Conservation (phyloP, 805 yeast species). For the Cyberlindnera misumaiensis region DNA sequence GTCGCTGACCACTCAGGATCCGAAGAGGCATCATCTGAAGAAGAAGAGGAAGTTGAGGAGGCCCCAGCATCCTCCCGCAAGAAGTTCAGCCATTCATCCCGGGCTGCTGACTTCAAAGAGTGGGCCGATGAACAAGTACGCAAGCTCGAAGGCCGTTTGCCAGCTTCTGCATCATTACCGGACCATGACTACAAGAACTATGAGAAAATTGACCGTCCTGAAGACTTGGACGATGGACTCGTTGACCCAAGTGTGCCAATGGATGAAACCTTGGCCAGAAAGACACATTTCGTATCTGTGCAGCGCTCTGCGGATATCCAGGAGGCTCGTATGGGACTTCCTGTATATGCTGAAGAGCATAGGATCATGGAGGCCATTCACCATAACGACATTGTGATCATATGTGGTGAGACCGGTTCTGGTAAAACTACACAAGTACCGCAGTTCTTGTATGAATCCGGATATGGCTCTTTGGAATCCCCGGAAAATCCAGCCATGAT, state of each 20-base stretch:
- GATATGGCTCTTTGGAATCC: slow-evolving; percentile 58
- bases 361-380: slow-evolving; percentile 91
- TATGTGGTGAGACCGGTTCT: slow-evolving; percentile 98
- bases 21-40: slow-evolving; percentile 32
- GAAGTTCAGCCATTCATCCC: slow-evolving; percentile 38
- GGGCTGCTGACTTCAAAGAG: slow-evolving; percentile 64
- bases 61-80: slow-evolving; percentile 33
- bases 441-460: slow-evolving; percentile 89
- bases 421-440: slow-evolving; percentile 99
- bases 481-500: slow-evolving; percentile 84
- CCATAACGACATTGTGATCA: slow-evolving; percentile 82
- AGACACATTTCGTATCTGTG: slow-evolving; percentile 63
- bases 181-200: slow-evolving; percentile 36
- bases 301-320: slow-evolving; percentile 63
- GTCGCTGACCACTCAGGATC: slow-evolving; percentile 33
- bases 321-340: slow-evolving; percentile 59
- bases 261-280: slow-evolving; percentile 41
- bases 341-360: slow-evolving; percentile 89
- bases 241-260: slow-evolving; percentile 59
- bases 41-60: slow-evolving; percentile 21
- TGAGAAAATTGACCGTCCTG: slow-evolving; percentile 45
- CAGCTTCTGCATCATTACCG: slow-evolving; percentile 34
- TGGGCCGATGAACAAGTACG: slow-evolving; percentile 83
- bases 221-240: slow-evolving; percentile 66
- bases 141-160: slow-evolving; percentile 52